Evolutionary conservation across 2,329 filamentous ascomycete genomes (phyloP).

Genomic region (Phoma sp.): DNA sequence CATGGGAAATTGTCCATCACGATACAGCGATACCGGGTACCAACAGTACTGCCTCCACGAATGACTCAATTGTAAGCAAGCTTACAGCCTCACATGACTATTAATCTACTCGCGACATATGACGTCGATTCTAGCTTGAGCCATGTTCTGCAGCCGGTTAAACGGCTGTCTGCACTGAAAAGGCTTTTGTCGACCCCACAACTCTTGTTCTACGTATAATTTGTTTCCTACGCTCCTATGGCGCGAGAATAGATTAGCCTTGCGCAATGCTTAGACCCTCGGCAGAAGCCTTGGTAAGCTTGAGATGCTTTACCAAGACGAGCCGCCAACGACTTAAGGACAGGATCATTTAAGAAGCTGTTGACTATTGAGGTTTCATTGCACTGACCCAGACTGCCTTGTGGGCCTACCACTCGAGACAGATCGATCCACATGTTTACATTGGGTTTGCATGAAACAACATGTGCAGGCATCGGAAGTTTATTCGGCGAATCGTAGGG

Average conservation of each 20-base stretch:
- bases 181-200: neutral
- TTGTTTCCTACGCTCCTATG: neutral
- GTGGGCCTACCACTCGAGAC: neutral
- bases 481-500: neutral
- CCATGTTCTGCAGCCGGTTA: neutral
- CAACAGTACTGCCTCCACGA: neutral
- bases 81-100: neutral
- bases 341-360: neutral
- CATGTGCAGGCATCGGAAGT: neutral
- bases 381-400: neutral
- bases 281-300: constrained; percentile 25
- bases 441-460: neutral
- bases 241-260: constrained; percentile 20
- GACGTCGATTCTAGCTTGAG: neutral
- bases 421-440: neutral
- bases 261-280: constrained; percentile 17
- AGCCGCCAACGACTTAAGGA: too few species aligned
- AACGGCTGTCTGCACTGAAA: neutral
- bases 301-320: neutral
- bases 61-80: neutral
- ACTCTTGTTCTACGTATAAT: neutral
- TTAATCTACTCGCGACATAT: neutral
- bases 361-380: neutral
- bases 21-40: neutral
- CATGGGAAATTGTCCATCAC: neutral